These are phyloP conservation scores for Usnea hakonensis DNA, from an alignment of 495 filamentous ascomycete species.

Conservation along the genomic window DNA sequence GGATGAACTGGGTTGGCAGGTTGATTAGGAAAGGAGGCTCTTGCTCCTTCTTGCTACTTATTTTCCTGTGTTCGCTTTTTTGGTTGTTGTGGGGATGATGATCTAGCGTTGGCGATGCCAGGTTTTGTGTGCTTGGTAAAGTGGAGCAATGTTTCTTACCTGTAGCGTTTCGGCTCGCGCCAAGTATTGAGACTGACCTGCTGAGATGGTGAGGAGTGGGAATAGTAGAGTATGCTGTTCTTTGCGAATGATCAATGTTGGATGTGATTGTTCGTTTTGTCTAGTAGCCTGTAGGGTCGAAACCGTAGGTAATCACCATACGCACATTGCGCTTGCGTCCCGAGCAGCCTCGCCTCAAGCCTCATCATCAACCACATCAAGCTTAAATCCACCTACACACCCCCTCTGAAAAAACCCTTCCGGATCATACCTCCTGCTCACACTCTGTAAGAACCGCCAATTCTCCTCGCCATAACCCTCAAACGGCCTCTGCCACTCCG, in stretches of 20 bases:
- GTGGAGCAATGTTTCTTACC: too few species aligned
- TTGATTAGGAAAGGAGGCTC: too few species aligned
- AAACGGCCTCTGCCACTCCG: constrained; percentile 30
- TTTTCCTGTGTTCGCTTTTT: too few species aligned
- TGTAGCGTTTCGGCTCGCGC: too few species aligned
- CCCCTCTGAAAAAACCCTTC: constrained; percentile 28
- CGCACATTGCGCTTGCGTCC: neutral
- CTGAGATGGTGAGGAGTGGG: neutral
- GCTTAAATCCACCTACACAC: constrained; percentile 31
- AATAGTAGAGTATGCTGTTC: neutral
- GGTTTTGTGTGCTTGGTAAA: too few species aligned
- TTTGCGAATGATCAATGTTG: neutral
- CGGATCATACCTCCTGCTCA: constrained; percentile 31
- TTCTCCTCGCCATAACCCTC: constrained; percentile 32
- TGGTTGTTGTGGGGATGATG: too few species aligned
- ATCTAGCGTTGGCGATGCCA: too few species aligned
- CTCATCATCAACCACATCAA: constrained; percentile 16
- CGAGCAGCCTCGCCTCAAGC: constrained; percentile 3
- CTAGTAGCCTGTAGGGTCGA: neutral
- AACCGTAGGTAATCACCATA: neutral
- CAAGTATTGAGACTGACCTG: neutral
- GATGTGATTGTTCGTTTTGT: neutral
- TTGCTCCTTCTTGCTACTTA: too few species aligned
- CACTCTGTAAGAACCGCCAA: constrained; percentile 23
- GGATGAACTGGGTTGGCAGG: too few species aligned